phyloP scores from a whole-genome alignment of 2,329 filamentous ascomycete genomes.

The Fusarium tanahbumbuense region DNA sequence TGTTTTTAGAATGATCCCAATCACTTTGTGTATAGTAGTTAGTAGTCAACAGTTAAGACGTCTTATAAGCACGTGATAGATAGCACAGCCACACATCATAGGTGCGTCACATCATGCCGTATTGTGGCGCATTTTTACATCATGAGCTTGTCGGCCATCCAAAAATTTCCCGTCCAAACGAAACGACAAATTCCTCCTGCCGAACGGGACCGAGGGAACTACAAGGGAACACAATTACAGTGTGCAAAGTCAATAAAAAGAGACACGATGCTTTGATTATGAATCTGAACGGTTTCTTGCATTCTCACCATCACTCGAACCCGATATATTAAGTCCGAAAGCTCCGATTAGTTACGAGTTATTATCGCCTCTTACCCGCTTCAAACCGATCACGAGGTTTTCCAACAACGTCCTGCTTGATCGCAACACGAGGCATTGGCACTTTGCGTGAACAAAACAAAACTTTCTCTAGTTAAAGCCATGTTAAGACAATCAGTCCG shows the following conservation, averaged over 20 bases:
- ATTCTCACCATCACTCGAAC: conserved; percentile 19
- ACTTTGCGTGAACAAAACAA: background rate
- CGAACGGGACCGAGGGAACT: conserved; percentile 13
- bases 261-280: conserved; percentile 28
- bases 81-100: background rate
- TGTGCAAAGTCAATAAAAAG: conserved; percentile 1
- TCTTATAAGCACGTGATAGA: conserved; percentile 27
- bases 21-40: background rate
- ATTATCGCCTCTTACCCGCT: conserved; percentile 32
- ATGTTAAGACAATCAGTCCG: conserved; percentile 48
- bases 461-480: background rate
- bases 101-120: background rate
- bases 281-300: conserved; percentile 6
- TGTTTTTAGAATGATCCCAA: background rate
- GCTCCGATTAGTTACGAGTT: conserved; percentile 37
- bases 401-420: conserved; percentile 2
- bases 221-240: conserved; percentile 11
- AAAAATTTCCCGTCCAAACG: conserved; percentile 29
- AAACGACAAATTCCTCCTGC: conserved; percentile 6
- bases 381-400: conserved; percentile 29
- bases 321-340: conserved; percentile 37
- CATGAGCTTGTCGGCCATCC: conserved; percentile 27
- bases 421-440: background rate
- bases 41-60: background rate
- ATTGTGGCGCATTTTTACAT: conserved; percentile 43